phyloP scores from a whole-genome alignment of 164 flowering plant genomes.

The Malania oleifera region DNA sequence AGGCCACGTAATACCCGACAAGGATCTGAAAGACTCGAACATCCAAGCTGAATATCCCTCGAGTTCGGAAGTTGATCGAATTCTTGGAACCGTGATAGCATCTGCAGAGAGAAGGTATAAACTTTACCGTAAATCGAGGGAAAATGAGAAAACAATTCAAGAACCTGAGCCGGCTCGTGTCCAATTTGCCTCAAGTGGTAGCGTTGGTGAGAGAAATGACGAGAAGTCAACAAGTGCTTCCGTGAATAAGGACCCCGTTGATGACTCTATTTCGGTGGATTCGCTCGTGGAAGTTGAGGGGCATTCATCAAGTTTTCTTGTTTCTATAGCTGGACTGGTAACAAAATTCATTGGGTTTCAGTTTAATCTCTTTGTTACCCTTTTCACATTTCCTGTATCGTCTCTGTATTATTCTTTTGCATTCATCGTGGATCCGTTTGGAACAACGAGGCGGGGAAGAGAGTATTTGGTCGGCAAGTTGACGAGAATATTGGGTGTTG shows the following conservation, averaged over 20 bases:
- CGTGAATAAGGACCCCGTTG: not conserved
- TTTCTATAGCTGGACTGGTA: not conserved
- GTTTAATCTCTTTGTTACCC: not conserved
- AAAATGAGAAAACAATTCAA: not conserved
- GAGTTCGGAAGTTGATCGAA: no score
- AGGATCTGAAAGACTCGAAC: no score
- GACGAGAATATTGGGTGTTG: not conserved
- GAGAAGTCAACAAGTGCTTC: not conserved
- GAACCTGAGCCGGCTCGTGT: not conserved
- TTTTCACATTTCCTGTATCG: not conserved
- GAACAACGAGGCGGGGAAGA: not conserved
- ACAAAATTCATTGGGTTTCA: not conserved
- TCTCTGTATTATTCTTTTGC: not conserved
- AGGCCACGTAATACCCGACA: no score
- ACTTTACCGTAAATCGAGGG: not conserved
- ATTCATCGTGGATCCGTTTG: conserved; percentile 4
- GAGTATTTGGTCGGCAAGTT: conserved; percentile 3
- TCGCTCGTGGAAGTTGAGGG: not conserved
- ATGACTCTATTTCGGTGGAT: not conserved
- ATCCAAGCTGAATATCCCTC: no score
- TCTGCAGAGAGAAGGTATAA: not conserved
- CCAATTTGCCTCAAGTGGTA: not conserved
- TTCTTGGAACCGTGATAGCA: no score
- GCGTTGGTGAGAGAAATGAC: not conserved
- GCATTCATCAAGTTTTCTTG: not conserved